Evolutionary conservation across 352 stramenopile genomes (phyloP), one percentile per base, ranked within the genome.

Genomic region (Globisporangium uncinulatum): DNA sequence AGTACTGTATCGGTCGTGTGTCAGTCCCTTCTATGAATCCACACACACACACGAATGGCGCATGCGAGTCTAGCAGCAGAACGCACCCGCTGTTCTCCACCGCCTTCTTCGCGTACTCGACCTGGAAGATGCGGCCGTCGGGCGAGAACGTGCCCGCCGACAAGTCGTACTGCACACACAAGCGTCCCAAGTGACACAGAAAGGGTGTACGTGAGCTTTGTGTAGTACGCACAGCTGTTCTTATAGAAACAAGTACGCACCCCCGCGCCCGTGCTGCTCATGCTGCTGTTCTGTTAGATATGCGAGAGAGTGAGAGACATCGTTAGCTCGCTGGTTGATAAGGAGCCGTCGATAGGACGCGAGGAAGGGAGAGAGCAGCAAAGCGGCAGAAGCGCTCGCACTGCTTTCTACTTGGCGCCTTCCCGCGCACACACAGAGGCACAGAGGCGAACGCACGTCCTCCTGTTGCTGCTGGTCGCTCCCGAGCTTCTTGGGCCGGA

Each of bases 61-160:
- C 24, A 29, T 29, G 24, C 24, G 24, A 29, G 24, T 29, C 24
- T 29, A 1, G 21, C 13, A 36, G 17, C 11, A 41, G 21, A 1
- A 44, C 65, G 36, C 69, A 94, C 84, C 87, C 87, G 63, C 90
- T 97, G 83, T 98, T 98, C 68, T 98, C 97, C 49, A 99, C 96
- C 19, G 97, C 96, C 68, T 99, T 99, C 67, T 90, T 94, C 51
- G 97, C 97, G 62, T 99, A 99, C 67, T 99, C 97, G 48, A 99
- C 92, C 81, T 99, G 97, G 70, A 99, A 99, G 65, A 99, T 98
- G 49, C 96, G 94, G 41, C 97, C 97, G 69, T 99, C 97, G 21
- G 96, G 96, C 55, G 91, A 98, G 78, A 99, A 99, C 53, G 96
- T 99, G 24, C 83, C 84, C 55, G 79, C 78, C 31, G 86, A 93